These are phyloP conservation scores for Colletotrichum cereale DNA, from an alignment of 2,329 filamentous ascomycete genomes.

Conservation along the genomic window DNA sequence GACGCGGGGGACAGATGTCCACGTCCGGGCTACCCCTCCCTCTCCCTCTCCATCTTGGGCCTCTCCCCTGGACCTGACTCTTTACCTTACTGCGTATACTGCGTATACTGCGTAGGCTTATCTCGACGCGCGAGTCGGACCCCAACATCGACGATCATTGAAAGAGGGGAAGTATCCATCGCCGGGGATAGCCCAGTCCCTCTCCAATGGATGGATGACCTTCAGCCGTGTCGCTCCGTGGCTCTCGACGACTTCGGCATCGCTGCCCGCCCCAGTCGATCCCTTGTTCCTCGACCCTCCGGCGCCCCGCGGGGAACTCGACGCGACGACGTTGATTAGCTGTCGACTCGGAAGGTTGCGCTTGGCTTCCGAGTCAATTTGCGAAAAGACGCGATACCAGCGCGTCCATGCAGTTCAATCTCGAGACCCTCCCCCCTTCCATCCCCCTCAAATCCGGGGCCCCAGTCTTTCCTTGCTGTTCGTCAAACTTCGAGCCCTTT, in stretches of 20 bases:
- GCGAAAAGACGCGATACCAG: slow-evolving; percentile 14
- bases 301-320: neutral
- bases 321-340: slow-evolving; percentile 5
- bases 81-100: neutral
- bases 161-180: neutral
- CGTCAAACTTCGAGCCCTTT: slow-evolving; percentile 39
- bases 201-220: neutral
- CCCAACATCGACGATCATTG: neutral
- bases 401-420: neutral
- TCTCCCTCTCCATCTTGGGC: neutral
- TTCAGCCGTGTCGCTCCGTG: neutral
- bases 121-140: slow-evolving; percentile 8
- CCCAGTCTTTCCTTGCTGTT: slow-evolving; percentile 39
- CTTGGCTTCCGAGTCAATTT: neutral
- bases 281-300: neutral
- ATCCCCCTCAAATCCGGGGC: slow-evolving; percentile 13
- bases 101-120: no score
- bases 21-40: no score
- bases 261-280: neutral
- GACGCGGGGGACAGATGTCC: slow-evolving; percentile 11
- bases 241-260: slow-evolving; percentile 1
- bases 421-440: neutral
- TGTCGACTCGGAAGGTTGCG: slow-evolving; percentile 2
- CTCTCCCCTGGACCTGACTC: neutral
- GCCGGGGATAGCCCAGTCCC: slow-evolving; percentile 6